phyloP scores from a whole-genome alignment of 2,329 filamentous ascomycete genomes.

The Mollisia scopiformis region DNA sequence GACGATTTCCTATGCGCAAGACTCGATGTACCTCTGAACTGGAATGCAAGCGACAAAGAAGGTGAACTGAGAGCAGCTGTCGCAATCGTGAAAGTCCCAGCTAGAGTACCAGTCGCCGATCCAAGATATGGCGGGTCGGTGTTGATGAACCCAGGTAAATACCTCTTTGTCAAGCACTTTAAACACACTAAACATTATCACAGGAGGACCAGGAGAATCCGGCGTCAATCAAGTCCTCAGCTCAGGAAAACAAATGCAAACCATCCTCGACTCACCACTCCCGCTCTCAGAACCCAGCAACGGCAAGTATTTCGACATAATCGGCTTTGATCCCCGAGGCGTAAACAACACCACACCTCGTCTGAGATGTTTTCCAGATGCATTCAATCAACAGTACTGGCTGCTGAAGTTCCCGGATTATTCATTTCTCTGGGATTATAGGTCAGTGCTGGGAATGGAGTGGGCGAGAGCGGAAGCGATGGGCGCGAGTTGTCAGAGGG shows the following conservation, averaged over 20 bases:
- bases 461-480: slow-evolving; percentile 30
- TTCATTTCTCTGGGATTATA: slow-evolving; percentile 19
- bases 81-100: slow-evolving; percentile 44
- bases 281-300: not conserved
- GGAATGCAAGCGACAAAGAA: slow-evolving; percentile 34
- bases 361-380: slow-evolving; percentile 39
- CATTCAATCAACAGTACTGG: slow-evolving; percentile 21
- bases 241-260: slow-evolving; percentile 33
- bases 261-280: slow-evolving; percentile 30
- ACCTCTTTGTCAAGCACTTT: not conserved
- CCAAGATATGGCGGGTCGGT: slow-evolving; percentile 41
- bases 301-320: slow-evolving; percentile 41
- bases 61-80: slow-evolving; percentile 35
- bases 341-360: slow-evolving; percentile 40
- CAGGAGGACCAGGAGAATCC: slow-evolving; percentile 42
- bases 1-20: slow-evolving; percentile 42
- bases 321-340: slow-evolving; percentile 46
- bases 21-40: slow-evolving; percentile 46
- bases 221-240: slow-evolving; percentile 35
- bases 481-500: slow-evolving; percentile 27
- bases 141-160: slow-evolving; percentile 41
- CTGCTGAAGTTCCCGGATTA: slow-evolving; percentile 21
- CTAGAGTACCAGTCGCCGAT: slow-evolving; percentile 40
- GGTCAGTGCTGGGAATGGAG: slow-evolving; percentile 12
- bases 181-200: not conserved